Evolutionary conservation across 345 rosid species (phyloP).

Genomic region (Hypericum androsaemum): DNA sequence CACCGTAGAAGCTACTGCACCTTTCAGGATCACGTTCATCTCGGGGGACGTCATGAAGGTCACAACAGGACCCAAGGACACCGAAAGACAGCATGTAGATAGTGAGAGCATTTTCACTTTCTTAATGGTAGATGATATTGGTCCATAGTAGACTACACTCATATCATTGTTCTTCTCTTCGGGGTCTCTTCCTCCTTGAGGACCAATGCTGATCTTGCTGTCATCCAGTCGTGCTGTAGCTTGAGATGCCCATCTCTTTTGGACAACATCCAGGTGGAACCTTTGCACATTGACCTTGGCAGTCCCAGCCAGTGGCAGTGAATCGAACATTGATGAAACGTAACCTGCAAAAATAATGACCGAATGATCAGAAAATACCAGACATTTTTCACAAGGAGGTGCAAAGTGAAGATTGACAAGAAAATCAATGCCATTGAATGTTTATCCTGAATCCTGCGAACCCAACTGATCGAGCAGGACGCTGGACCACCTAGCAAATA

Average conservation of each 20-base stretch:
- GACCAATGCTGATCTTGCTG: conserved; percentile 72
- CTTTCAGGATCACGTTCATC: conserved; percentile 74
- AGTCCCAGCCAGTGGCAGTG: no score
- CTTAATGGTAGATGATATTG: conserved; percentile 78
- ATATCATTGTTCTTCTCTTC: conserved; percentile 38
- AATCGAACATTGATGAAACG: no score
- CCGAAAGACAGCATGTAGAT: conserved; percentile 93
- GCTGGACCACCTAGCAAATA: no score
- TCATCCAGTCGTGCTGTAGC: conserved; percentile 34
- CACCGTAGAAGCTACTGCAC: conserved; percentile 77
- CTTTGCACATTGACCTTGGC: no score
- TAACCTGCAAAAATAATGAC: no score
- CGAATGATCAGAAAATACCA: no score
- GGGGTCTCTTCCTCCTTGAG: conserved; percentile 25
- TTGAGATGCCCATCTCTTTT: conserved; percentile 55
- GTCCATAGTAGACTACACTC: conserved; percentile 61
- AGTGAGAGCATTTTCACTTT: conserved; percentile 90
- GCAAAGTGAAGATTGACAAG: no score
- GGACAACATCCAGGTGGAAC: conserved; percentile 15
- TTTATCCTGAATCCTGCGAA: no score
- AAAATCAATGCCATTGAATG: no score
- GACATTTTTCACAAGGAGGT: no score
- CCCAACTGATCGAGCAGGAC: no score
- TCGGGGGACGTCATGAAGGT: conserved; percentile 89
- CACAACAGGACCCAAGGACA: conserved; percentile 80